Base-by-base conservation (phyloP, 1,284 basidiomycete species). In the Fomitiporia mediterranea region DNA sequence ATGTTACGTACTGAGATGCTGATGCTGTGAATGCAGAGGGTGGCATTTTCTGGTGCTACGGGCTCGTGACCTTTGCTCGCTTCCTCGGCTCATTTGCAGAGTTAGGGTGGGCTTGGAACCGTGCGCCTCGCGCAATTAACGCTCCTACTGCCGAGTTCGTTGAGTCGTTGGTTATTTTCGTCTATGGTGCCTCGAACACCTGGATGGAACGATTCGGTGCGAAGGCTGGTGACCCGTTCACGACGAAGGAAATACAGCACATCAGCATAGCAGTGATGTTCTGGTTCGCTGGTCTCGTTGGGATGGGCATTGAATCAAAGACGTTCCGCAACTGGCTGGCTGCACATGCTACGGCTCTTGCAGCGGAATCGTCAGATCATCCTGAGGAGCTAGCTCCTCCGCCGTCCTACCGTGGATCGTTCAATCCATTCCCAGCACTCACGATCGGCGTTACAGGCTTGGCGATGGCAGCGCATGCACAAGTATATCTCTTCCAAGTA, bases 151-250 rank as follows among this genome's bases (percentile, higher is more conserved):
- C 90, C 4, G 95, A 98, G 71, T 90, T 93, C 63, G 79, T 93
- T 62, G 95, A 98, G 71, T 93, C 86, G 4, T 67, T 80, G 7
- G 82, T 96, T 59, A 94, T 98, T 65, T 96, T 96, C 72, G 42
- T 84, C 0, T 98, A 98, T 68, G 96, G 95, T 15, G 77, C 83
- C 42, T 89, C 91, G 43, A 97, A 98, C 69, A 94, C 89, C 6
- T 98, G 94, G 93, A 94, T 98, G 91, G 95, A 98, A 70, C 82
- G 92, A 50, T 91, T 97, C 63, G 94, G 94, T 6, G 88, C 86
- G 0, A 70, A 81, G 19, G 71, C 87, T 0, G 92, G 91, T 17
- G 86, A 89, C 66, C 91, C 94, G 2, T 97, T 83, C 71, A 91
- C 91, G 1, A 89, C 94, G 49, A 97, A 96, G 72, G 84, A 98